A percentile compares a stretch with the other conserved stretches of the same genome.
Evolutionary conservation across 768 basidiomycete genomes (phyloP).

Genomic region (Pisolithus sp.): DNA sequence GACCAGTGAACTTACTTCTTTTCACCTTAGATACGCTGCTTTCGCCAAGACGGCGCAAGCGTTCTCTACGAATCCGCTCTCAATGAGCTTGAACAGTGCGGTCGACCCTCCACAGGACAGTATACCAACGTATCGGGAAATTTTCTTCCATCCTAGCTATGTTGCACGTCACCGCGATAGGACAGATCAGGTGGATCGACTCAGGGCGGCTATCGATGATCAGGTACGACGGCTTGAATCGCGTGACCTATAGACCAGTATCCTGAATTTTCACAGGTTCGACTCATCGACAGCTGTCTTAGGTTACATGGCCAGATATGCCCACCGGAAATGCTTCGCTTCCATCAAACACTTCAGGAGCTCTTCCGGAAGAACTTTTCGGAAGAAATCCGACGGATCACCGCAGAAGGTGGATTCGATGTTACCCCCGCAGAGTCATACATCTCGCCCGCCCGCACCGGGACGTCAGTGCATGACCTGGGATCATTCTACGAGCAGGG

Average conservation of each 20-base stretch:
- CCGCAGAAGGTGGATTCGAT: slow-evolving; percentile 51
- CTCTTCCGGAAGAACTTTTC: slow-evolving; percentile 82
- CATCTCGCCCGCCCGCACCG: slow-evolving; percentile 5
- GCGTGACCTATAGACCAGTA: background rate
- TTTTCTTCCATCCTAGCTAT: slow-evolving; percentile 72
- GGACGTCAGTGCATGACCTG: slow-evolving; percentile 38
- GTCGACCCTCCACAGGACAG: slow-evolving; percentile 78
- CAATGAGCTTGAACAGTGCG: slow-evolving; percentile 80
- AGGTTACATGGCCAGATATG: slow-evolving; percentile 78
- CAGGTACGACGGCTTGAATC: slow-evolving; percentile 43
- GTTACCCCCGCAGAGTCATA: slow-evolving; percentile 36
- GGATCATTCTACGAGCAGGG: slow-evolving; percentile 42
- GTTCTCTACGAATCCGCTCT: slow-evolving; percentile 72
- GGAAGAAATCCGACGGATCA: slow-evolving; percentile 73
- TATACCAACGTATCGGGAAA: slow-evolving; percentile 69
- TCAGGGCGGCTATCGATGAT: slow-evolving; percentile 72
- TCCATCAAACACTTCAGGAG: slow-evolving; percentile 84
- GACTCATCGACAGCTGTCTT: slow-evolving; percentile 78
- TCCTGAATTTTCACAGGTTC: slow-evolving; percentile 41
- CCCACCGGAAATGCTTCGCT: slow-evolving; percentile 81
- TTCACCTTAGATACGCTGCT: slow-evolving; percentile 68
- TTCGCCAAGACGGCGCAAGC: slow-evolving; percentile 69
- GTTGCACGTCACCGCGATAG: slow-evolving; percentile 62
- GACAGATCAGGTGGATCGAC: slow-evolving; percentile 61
- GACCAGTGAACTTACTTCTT: slow-evolving; percentile 66